phyloP scores from a whole-genome alignment of 306 rosid species.

The Lathyrus aphaca region DNA sequence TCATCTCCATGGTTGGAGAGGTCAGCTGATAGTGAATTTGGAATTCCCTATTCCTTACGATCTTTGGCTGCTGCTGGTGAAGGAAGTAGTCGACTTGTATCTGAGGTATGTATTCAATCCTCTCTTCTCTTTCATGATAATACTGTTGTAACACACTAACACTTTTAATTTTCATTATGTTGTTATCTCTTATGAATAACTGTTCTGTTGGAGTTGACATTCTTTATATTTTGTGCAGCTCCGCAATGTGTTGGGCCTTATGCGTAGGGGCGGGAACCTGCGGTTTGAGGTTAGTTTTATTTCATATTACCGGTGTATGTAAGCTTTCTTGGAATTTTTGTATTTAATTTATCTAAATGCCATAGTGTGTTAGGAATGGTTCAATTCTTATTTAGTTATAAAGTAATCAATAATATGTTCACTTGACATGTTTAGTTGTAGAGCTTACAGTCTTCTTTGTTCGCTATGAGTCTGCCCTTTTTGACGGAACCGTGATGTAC shows the following conservation, averaged over 20 bases:
- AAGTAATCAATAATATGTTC: slow-evolving; percentile 6
- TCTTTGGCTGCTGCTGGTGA: slow-evolving; percentile 67
- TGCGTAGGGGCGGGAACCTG: slow-evolving; percentile 85
- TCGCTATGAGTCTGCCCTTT: too few relatives aligned
- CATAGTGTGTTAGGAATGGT: slow-evolving; percentile 11
- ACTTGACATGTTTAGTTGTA: slow-evolving; percentile 13
- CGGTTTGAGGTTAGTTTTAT: slow-evolving; percentile 81
- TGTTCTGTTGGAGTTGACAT: slow-evolving; percentile 40
- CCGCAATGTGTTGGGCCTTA: slow-evolving; percentile 87
- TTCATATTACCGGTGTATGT: slow-evolving; percentile 14
- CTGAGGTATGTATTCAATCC: slow-evolving; percentile 72
- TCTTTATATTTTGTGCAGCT: slow-evolving; percentile 59
- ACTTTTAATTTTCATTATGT: slow-evolving; percentile 14
- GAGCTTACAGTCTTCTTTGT: too few relatives aligned
- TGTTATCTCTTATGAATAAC: slow-evolving; percentile 7
- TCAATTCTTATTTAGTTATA: slow-evolving; percentile 12
- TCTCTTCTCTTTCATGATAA: slow-evolving; percentile 34
- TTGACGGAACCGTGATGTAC: too few relatives aligned
- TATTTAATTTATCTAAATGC: slow-evolving; percentile 1
- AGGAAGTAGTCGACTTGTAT: slow-evolving; percentile 82
- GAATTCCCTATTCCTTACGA: slow-evolving; percentile 76
- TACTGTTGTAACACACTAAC: background rate
- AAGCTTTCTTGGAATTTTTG: slow-evolving; percentile 5
- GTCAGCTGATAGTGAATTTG: slow-evolving; percentile 66
- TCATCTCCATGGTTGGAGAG: slow-evolving; percentile 74